Base-by-base conservation (phyloP, 768 basidiomycete species). In the Pholiota microspora region DNA sequence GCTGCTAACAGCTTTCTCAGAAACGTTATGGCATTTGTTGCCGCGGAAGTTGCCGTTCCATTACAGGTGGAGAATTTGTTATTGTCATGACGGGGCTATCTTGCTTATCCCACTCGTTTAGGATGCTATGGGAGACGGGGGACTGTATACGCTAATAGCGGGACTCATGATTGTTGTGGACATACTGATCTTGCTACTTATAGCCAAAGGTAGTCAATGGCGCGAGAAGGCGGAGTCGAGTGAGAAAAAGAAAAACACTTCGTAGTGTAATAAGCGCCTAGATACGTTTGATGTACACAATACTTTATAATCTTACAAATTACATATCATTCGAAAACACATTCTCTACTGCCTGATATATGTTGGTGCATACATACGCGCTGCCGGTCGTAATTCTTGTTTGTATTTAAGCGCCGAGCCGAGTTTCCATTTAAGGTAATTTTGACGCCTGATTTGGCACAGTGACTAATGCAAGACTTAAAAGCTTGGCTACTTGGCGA, bases 1-100 rank as follows among this genome's bases (percentile, higher is more conserved):
- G 57, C 59, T 7, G 50, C 58, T 4, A 63, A 60, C 45, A 63
- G 59, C 36, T 51, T 53, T 13, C 56, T 59, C 42, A 40, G 62
- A 9, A 59, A 59, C 12, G 12, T 59, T 10, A 53, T 56, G 25
- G 62, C 59, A 7, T 63, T 60, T 29, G 47, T 53, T 7, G 56
- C 57, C 6, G 51, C 59, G 21, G 61, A 62, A 46, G 27, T 59
- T 28, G 54, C 56, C 6, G 55, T 62, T 23, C 59, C 61, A 9
- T 35, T 62, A n/a, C 61, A 60, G 58, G 61, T 60, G n/a, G n/a
- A 40, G 5, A 55, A 24, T 13, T 13, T 18, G 18, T 27, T 38
- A 9, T 9, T 1, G 12, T 4, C 10, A 6, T 36, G 10, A 28
- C 24, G 21, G 1, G 13, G 16, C 25, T 9, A 6, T 4, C 8